Percentiles rank a stretch among this genome's conserved stretches.
phyloP scores from a whole-genome alignment of 2,329 filamentous ascomycete species.

The Leptographium radiaticola region DNA sequence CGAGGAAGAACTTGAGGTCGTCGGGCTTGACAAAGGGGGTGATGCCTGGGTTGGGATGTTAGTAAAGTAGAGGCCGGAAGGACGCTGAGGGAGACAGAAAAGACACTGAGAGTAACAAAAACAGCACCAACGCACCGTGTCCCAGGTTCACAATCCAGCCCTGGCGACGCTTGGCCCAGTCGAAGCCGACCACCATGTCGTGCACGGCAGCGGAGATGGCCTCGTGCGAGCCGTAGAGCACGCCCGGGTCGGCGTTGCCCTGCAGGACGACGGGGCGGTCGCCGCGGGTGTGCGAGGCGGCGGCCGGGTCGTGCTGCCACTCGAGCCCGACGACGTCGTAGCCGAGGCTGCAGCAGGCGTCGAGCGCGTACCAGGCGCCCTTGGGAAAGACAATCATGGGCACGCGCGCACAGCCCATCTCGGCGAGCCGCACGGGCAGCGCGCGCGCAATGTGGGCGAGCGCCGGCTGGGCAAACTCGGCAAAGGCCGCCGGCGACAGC shows the following conservation, averaged over 20 bases:
- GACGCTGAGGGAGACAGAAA: too few relatives aligned
- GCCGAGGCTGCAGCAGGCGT: slow-evolving; percentile 73
- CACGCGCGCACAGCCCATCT: slow-evolving; percentile 64
- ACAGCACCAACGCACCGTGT: slow-evolving; percentile 51
- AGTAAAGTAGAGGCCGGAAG: background rate
- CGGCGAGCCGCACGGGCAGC: slow-evolving; percentile 60
- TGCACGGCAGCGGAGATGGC: slow-evolving; percentile 74
- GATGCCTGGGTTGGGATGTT: slow-evolving; percentile 48
- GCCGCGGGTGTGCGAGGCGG: slow-evolving; percentile 69
- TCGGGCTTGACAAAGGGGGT: slow-evolving; percentile 92
- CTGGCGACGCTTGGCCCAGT: slow-evolving; percentile 59
- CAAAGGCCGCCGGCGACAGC: slow-evolving; percentile 72
- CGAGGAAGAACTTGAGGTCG: slow-evolving; percentile 82
- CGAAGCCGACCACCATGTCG: slow-evolving; percentile 78
- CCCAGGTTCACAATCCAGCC: slow-evolving; percentile 97
- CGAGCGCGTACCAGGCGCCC: slow-evolving; percentile 89
- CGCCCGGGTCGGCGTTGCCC: slow-evolving; percentile 89
- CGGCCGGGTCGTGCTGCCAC: slow-evolving; percentile 82
- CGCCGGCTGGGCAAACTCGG: slow-evolving; percentile 75
- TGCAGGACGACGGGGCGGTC: slow-evolving; percentile 68
- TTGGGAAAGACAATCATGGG: slow-evolving; percentile 99
- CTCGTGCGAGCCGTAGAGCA: slow-evolving; percentile 73
- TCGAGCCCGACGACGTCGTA: slow-evolving; percentile 93
- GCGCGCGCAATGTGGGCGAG: slow-evolving; percentile 71
- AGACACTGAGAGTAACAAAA: background rate